Evolutionary conservation across 768 basidiomycete species (phyloP).

Genomic region (Porpolomopsis calyptriformis): DNA sequence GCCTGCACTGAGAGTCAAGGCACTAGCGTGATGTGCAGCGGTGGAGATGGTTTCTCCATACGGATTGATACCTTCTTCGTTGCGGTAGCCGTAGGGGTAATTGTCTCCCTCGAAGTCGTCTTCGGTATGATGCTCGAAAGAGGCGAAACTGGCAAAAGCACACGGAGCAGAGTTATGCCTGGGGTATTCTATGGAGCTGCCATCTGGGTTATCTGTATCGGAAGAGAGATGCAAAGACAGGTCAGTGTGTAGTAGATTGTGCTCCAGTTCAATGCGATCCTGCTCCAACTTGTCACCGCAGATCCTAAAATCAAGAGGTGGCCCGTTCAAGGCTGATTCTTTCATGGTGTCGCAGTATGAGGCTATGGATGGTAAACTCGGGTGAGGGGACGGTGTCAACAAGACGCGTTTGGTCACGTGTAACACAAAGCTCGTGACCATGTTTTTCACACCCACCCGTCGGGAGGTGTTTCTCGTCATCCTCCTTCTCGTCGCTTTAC

Average conservation of each 20-base stretch:
- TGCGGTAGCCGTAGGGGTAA: conserved; percentile 50
- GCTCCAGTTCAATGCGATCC: conserved; percentile 67
- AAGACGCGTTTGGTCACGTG: conserved; percentile 3
- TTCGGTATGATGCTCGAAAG: conserved; percentile 47
- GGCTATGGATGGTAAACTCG: not conserved
- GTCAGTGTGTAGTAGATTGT: conserved; percentile 65
- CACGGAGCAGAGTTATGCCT: conserved; percentile 54
- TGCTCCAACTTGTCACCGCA: conserved; percentile 66
- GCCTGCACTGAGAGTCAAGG: conserved; percentile 76
- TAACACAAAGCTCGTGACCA: conserved; percentile 5
- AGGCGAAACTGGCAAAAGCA: conserved; percentile 46
- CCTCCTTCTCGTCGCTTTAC: conserved; percentile 35
- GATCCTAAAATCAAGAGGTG: conserved; percentile 40
- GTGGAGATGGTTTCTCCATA: conserved; percentile 72
- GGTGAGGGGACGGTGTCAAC: not conserved
- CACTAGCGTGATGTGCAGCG: conserved; percentile 82
- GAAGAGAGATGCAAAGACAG: conserved; percentile 63
- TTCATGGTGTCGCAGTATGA: conserved; percentile 1
- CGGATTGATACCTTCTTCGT: conserved; percentile 59
- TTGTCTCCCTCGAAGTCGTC: conserved; percentile 49
- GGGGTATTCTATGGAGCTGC: conserved; percentile 58
- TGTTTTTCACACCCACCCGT: conserved; percentile 32
- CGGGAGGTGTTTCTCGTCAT: conserved; percentile 46
- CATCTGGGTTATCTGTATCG: conserved; percentile 28
- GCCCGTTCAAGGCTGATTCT: not conserved